Evolutionary conservation across 139 green algal species (phyloP), one percentile per base, ranked within the genome.

Genomic region (Tetradesmus lagerheimii): DNA sequence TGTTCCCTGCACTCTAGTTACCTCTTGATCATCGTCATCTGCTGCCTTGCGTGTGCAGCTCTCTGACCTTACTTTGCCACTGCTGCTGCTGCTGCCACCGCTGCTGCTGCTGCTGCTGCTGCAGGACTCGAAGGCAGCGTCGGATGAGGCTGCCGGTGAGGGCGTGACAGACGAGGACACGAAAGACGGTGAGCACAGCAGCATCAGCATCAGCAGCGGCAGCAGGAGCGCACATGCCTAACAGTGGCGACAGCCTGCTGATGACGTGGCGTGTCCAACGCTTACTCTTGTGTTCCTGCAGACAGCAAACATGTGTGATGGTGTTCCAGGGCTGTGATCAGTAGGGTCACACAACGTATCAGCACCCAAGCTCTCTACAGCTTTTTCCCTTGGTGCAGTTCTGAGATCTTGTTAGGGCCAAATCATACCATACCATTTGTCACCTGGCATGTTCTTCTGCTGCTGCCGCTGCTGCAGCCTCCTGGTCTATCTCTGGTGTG

Each of bases 81-180:
- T 80, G 75, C 9, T 37, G 75, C 75, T 80, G 34, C 75, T 80
- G 75, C 75, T 47, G 75, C 67, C 20, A 8, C 43, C 5, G 43
- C 8, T 50, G 18, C n/a, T 76, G 64, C 64, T 35, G 64, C 64
- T 76, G n/a, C 67, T 53, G 75, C 75, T 82, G 37, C 75, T 47
- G 37, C 75, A 53, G 35, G 75, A 82, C 75, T 39, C n/a, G 67
- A n/a, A 78, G 75, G 14, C 34, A 43, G 34, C 18, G 34, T 4
- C 38, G 78, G 78, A 84, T 84, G 78, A 57, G 25, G 38, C 78
- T 84, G 38, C 78, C 78, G 41, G 37, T 62, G 27, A 84, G 29
- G 78, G 11, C 37, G 37, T 82, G 76, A 82, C 15, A 47, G 37
- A 29, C 3, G 67, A 78, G 11, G 67, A 20, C 25, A 29, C 25